phyloP scores from a whole-genome alignment of 2,329 filamentous ascomycete genomes.

The Penicillium verrucosum region DNA sequence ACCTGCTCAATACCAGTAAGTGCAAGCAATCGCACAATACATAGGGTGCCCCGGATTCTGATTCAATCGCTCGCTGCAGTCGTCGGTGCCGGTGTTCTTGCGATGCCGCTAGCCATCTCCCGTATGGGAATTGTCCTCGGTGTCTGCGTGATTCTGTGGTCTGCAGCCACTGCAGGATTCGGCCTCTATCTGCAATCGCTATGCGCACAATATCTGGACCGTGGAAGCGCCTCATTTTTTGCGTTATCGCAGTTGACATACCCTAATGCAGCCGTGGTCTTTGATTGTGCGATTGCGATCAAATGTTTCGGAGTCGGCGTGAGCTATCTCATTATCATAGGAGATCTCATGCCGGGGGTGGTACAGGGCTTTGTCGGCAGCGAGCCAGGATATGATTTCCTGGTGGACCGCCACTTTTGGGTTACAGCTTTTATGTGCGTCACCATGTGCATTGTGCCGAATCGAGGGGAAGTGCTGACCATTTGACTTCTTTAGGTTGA shows the following conservation, averaged over 20 bases:
- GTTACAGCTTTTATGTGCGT: constrained; percentile 87
- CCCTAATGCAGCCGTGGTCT: constrained; percentile 90
- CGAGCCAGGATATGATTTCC: constrained; percentile 64
- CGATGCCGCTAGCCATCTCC: constrained; percentile 91
- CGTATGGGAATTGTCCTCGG: constrained; percentile 93
- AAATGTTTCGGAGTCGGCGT: constrained; percentile 98
- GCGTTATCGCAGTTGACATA: constrained; percentile 97
- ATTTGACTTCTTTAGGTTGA: constrained; percentile 55
- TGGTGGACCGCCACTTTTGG: constrained; percentile 93
- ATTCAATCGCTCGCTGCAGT: constrained; percentile 52
- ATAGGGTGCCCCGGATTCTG: constrained; percentile 5
- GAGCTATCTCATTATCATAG: constrained; percentile 97
- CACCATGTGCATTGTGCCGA: background rate
- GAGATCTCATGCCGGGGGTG: constrained; percentile 95
- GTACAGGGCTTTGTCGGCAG: constrained; percentile 71
- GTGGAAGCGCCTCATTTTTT: constrained; percentile 87
- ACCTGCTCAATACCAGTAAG: constrained; percentile 90
- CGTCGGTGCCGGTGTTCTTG: constrained; percentile 87
- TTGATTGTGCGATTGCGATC: constrained; percentile 91
- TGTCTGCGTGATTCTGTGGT: constrained; percentile 82
- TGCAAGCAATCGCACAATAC: constrained; percentile 33
- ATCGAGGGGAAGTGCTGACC: background rate
- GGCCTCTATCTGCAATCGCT: constrained; percentile 91
- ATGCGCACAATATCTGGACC: constrained; percentile 89
- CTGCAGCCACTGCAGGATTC: constrained; percentile 81